Evolutionary conservation across 78 protist species (phyloP).

Genomic region (Dictyostelium brefeldianum): DNA sequence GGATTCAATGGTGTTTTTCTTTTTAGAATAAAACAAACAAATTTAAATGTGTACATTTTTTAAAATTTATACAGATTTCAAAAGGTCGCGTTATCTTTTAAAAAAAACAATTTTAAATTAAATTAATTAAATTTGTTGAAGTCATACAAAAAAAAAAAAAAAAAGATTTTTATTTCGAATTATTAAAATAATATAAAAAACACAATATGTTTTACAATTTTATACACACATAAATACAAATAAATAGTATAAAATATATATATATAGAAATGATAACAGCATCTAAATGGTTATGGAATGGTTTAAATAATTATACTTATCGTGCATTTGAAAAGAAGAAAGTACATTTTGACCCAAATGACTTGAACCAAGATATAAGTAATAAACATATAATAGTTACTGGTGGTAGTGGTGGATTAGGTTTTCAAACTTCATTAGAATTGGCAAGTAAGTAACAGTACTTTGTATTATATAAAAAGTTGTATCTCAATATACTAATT

Average conservation of each 20-base stretch:
- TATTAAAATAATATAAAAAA: too few relatives aligned
- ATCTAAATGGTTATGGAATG: constrained; percentile 66
- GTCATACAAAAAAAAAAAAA: background rate
- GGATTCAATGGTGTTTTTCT: too few relatives aligned
- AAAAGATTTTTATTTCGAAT: too few relatives aligned
- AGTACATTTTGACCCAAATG: background rate
- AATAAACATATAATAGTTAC: constrained; percentile 31
- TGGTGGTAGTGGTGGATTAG: constrained; percentile 64
- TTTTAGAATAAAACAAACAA: too few relatives aligned
- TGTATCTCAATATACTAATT: too few relatives aligned
- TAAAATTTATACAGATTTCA: too few relatives aligned
- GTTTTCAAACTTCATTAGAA: constrained; percentile 30
- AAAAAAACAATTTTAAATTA: background rate
- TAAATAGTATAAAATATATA: background rate
- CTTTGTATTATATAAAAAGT: background rate
- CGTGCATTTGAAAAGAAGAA: constrained; percentile 14
- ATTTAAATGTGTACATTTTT: too few relatives aligned
- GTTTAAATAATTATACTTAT: constrained; percentile 11
- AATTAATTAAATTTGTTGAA: background rate
- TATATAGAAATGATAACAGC: constrained; percentile 32
- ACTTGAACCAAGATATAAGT: constrained; percentile 4
- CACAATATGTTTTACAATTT: too few relatives aligned
- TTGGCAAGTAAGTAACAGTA: too few relatives aligned
- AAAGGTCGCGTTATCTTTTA: too few relatives aligned
- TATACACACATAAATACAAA: background rate